phyloP scores from a whole-genome alignment of 306 rosid genomes.

The Quercus rubra region DNA sequence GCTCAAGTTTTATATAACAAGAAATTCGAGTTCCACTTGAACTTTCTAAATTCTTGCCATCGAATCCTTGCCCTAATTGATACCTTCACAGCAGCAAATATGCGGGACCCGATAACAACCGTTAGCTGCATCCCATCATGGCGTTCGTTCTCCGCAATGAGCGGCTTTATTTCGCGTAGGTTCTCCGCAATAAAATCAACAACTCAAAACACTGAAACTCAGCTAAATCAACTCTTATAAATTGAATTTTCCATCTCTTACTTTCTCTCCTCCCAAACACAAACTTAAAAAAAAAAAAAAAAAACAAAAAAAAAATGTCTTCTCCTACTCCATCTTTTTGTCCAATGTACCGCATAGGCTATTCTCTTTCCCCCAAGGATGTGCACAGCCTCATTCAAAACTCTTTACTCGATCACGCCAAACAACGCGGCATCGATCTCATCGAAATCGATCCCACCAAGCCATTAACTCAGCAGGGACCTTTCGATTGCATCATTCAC shows the following conservation, averaged over 20 bases:
- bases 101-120: too few relatives aligned
- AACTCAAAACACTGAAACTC: too few relatives aligned
- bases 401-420: slow-evolving; percentile 23
- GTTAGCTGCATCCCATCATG: too few relatives aligned
- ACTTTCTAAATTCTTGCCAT: too few relatives aligned
- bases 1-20: too few relatives aligned
- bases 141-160: too few relatives aligned
- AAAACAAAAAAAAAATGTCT: not conserved
- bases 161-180: too few relatives aligned
- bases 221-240: too few relatives aligned
- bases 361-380: slow-evolving; percentile 19
- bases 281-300: not conserved
- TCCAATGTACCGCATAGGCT: slow-evolving; percentile 24
- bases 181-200: too few relatives aligned
- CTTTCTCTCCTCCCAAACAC: not conserved
- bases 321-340: not conserved
- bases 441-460: slow-evolving; percentile 4
- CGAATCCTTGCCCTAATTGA: too few relatives aligned
- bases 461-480: slow-evolving; percentile 27
- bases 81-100: too few relatives aligned
- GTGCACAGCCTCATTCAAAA: slow-evolving; percentile 17
- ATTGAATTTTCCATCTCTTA: not conserved
- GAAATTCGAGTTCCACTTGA: too few relatives aligned
- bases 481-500: slow-evolving; percentile 35
- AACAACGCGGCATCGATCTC: slow-evolving; percentile 20